Percentiles rank a stretch among this genome's conserved stretches.
phyloP scores from a whole-genome alignment of 352 stramenopile genomes.

The Phytophthora chlamydospora region DNA sequence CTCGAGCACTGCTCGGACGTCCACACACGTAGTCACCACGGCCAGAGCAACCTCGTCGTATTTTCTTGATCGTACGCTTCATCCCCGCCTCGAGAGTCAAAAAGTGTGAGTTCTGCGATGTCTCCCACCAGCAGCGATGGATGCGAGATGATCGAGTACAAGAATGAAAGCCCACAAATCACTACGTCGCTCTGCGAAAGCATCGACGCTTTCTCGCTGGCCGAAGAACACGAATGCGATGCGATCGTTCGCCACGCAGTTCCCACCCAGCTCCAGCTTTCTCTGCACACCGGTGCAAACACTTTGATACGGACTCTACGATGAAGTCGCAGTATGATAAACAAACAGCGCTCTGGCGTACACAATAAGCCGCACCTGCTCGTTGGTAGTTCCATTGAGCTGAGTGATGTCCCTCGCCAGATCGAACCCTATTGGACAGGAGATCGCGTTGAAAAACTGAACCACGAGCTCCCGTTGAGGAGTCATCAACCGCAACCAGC shows the following conservation, averaged over 20 bases:
- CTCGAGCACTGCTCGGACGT: slow-evolving; percentile 6
- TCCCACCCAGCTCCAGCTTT: slow-evolving; percentile 41
- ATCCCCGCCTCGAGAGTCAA: background rate
- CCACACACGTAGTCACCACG: slow-evolving; percentile 19
- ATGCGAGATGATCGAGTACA: slow-evolving; percentile 24
- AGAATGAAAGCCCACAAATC: slow-evolving; percentile 6
- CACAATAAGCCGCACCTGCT: slow-evolving; percentile 38
- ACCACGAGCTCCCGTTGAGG: background rate
- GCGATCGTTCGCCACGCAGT: slow-evolving; percentile 17
- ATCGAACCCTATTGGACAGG: slow-evolving; percentile 29
- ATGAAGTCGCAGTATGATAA: slow-evolving; percentile 15
- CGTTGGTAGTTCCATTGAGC: slow-evolving; percentile 43
- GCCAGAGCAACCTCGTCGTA: slow-evolving; percentile 22
- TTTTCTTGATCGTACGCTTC: slow-evolving; percentile 5
- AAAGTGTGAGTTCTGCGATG: slow-evolving; percentile 23
- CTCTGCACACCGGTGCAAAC: slow-evolving; percentile 25
- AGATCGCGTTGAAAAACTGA: slow-evolving; percentile 33
- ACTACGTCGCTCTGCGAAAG: slow-evolving; percentile 22
- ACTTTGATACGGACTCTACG: background rate
- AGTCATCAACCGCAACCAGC: background rate
- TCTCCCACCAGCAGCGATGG: slow-evolving; percentile 20
- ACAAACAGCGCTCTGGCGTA: slow-evolving; percentile 36
- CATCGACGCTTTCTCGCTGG: background rate
- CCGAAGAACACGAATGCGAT: background rate
- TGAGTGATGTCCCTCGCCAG: slow-evolving; percentile 42